phyloP scores from a whole-genome alignment of 768 basidiomycete genomes.

The Termitomyces sp. region DNA sequence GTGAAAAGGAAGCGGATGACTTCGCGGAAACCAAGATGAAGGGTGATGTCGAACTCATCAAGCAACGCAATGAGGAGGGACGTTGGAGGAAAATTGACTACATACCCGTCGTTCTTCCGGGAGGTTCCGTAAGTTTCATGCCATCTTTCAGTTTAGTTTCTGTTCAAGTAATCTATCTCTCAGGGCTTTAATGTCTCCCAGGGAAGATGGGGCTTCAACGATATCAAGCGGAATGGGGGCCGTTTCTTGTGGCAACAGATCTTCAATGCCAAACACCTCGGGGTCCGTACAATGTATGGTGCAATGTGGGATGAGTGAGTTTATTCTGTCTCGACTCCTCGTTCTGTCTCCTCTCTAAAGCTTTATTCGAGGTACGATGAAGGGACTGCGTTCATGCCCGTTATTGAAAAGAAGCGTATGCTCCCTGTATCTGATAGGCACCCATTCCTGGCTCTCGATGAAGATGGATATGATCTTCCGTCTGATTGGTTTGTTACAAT shows the following conservation, averaged over 20 bases:
- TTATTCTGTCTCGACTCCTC: slow-evolving; percentile 8
- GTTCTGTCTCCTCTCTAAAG: slow-evolving; percentile 3
- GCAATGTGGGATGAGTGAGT: slow-evolving; percentile 88
- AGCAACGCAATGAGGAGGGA: slow-evolving; percentile 39
- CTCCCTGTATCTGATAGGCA: slow-evolving; percentile 59
- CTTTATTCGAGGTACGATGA: slow-evolving; percentile 64
- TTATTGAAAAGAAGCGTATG: slow-evolving; percentile 51
- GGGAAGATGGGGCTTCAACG: slow-evolving; percentile 72
- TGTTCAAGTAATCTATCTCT: slow-evolving; percentile 7
- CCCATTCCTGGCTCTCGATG: slow-evolving; percentile 69
- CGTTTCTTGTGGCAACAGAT: slow-evolving; percentile 79
- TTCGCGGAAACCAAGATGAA: slow-evolving; percentile 63
- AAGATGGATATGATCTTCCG: slow-evolving; percentile 73
- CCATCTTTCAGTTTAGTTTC: slow-evolving; percentile 5
- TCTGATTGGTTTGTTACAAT: slow-evolving; percentile 63
- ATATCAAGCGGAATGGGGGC: slow-evolving; percentile 68
- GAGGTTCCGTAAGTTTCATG: slow-evolving; percentile 64
- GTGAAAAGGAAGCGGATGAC: slow-evolving; percentile 55
- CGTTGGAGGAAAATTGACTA: slow-evolving; percentile 61
- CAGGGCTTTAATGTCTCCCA: slow-evolving; percentile 71
- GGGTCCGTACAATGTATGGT: slow-evolving; percentile 67
- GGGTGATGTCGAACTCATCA: slow-evolving; percentile 59
- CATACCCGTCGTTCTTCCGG: slow-evolving; percentile 80
- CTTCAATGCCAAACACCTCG: slow-evolving; percentile 58
- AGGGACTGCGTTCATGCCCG: slow-evolving; percentile 80